phyloP scores from a whole-genome alignment of 345 rosid species.

The Mallotus nudiflorus region DNA sequence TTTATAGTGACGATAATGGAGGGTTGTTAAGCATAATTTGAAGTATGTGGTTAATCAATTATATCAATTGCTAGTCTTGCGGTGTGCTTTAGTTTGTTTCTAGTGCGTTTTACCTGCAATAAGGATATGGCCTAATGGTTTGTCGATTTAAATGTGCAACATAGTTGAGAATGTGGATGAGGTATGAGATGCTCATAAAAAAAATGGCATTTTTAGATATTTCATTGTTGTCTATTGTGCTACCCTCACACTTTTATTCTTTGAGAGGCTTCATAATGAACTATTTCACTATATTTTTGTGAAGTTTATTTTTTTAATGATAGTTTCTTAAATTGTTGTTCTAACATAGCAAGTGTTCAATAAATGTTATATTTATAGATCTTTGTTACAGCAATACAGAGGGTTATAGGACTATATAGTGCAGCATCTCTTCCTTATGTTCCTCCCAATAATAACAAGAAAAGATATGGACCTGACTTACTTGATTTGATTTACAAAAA shows the following conservation, averaged over 20 bases:
- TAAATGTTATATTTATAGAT: slow-evolving; percentile 11
- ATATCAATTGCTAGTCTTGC: too few relatives aligned
- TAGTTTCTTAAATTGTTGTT: neutral
- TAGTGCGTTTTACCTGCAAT: neutral
- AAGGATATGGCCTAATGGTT: neutral
- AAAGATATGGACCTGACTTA: slow-evolving; percentile 62
- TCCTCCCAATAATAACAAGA: slow-evolving; percentile 47
- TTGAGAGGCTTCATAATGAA: neutral
- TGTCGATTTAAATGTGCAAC: neutral
- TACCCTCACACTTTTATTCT: neutral
- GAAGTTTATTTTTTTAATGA: too few relatives aligned
- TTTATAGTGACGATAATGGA: slow-evolving; percentile 3
- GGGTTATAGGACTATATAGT: slow-evolving; percentile 54
- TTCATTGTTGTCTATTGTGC: too few relatives aligned
- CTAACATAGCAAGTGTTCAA: neutral
- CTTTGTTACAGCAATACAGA: slow-evolving; percentile 56
- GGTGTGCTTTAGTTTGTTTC: too few relatives aligned
- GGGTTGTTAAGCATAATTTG: neutral
- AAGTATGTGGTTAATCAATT: too few relatives aligned
- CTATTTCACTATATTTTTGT: neutral
- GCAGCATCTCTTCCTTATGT: slow-evolving; percentile 42
- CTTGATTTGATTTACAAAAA: too few relatives aligned
- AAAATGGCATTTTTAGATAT: neutral
- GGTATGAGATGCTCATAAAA: neutral
- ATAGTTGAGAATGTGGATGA: neutral